phyloP scores from a whole-genome alignment of 257 asterid species.

The Plectranthus barbatus region DNA sequence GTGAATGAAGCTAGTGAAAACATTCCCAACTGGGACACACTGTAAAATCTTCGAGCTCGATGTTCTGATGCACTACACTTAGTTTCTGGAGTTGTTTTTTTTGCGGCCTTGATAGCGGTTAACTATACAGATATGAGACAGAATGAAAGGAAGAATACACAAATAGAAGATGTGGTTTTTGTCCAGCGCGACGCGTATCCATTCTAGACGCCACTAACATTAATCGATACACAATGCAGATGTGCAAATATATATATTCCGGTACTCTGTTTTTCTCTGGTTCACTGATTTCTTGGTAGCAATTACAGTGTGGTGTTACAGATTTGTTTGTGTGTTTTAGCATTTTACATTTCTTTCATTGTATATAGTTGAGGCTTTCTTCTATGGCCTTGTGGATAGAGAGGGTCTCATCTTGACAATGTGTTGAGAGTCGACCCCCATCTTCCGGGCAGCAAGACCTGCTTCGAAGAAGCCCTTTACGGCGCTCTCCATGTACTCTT shows the following conservation, averaged over 20 bases:
- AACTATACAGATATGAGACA: slow-evolving; percentile 15
- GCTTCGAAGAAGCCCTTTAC: slow-evolving; percentile 68
- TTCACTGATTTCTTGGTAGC: too few species aligned
- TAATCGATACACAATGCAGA: slow-evolving; percentile 6
- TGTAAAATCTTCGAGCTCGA: slow-evolving; percentile 17
- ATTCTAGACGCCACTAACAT: slow-evolving; percentile 1
- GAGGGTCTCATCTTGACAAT: slow-evolving; percentile 81
- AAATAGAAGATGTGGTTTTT: slow-evolving; percentile 17
- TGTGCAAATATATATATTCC: slow-evolving; percentile 1
- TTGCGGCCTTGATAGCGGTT: slow-evolving; percentile 15
- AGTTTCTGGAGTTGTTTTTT: slow-evolving; percentile 6
- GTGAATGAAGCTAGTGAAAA: slow-evolving; percentile 88
- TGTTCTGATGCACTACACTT: not conserved
- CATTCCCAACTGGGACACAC: slow-evolving; percentile 75
- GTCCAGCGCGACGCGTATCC: slow-evolving; percentile 4
- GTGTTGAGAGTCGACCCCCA: slow-evolving; percentile 58
- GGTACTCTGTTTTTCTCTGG: not conserved
- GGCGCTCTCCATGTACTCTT: slow-evolving; percentile 51
- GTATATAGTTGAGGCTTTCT: too few species aligned
- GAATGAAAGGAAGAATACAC: slow-evolving; percentile 13
- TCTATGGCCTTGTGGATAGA: slow-evolving; percentile 46
- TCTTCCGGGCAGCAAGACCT: slow-evolving; percentile 41
- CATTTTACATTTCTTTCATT: not conserved
- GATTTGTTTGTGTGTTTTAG: not conserved
- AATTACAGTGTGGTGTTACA: too few species aligned